These are phyloP conservation scores for Corymbia citriodora DNA, from an alignment of 441 rosid species.

Conservation along the genomic window DNA sequence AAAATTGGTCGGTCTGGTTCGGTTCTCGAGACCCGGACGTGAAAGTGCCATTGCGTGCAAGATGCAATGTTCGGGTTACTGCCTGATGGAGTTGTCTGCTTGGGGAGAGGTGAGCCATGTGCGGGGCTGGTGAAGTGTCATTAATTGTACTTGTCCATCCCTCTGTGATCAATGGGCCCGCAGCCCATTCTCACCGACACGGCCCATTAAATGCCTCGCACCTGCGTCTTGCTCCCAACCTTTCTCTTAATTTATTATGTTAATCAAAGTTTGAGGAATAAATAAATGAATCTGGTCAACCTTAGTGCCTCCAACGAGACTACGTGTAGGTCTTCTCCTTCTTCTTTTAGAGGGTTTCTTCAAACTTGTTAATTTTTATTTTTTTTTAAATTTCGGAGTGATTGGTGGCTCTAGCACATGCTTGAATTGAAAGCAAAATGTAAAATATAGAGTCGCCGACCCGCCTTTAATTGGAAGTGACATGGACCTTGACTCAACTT, in stretches of 20 bases:
- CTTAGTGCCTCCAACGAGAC: background rate
- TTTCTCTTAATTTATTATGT: background rate
- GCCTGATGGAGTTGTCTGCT: background rate
- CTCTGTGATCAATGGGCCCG: background rate
- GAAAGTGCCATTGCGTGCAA: background rate
- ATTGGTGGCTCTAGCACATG: background rate
- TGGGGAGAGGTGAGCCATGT: background rate
- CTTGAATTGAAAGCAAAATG: background rate
- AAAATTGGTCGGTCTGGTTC: background rate
- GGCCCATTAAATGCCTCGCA: background rate
- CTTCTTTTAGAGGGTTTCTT: background rate
- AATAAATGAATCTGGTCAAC: background rate
- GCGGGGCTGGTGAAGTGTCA: background rate
- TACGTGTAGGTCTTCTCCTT: background rate
- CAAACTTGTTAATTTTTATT: background rate
- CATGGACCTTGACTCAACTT: background rate
- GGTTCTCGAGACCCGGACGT: background rate
- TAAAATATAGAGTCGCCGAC: background rate
- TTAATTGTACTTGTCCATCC: background rate
- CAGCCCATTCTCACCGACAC: background rate
- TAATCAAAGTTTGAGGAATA: background rate
- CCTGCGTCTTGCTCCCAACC: background rate
- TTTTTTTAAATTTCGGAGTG: background rate
- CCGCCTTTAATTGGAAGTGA: background rate
- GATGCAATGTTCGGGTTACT: background rate